phyloP scores from a whole-genome alignment of 352 stramenopile species.

The Phytophthora aleatoria region DNA sequence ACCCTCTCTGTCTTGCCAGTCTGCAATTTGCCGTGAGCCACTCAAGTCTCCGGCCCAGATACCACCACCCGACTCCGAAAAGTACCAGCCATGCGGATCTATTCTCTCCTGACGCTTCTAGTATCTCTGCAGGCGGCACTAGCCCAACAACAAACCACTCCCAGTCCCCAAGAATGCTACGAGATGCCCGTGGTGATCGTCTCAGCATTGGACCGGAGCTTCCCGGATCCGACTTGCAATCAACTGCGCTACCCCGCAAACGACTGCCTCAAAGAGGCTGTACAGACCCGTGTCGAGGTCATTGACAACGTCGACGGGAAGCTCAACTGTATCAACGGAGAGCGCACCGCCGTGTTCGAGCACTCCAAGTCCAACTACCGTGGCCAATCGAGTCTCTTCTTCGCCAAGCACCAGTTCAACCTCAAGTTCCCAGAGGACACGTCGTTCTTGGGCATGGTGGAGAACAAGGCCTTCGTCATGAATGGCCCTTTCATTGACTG shows the following conservation, averaged over 20 bases:
- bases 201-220: slow-evolving; percentile 52
- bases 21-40: slow-evolving; percentile 22
- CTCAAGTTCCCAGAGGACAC: slow-evolving; percentile 58
- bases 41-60: slow-evolving; percentile 19
- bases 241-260: slow-evolving; percentile 66
- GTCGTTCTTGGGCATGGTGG: slow-evolving; percentile 61
- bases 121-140: slow-evolving; percentile 18
- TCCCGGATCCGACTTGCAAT: slow-evolving; percentile 77
- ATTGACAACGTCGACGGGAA: slow-evolving; percentile 60
- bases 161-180: slow-evolving; percentile 52
- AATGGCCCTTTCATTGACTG: slow-evolving; percentile 80
- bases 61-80: slow-evolving; percentile 12
- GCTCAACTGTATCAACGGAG: slow-evolving; percentile 63
- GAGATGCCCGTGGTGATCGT: slow-evolving; percentile 74
- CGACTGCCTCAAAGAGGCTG: slow-evolving; percentile 67
- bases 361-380: slow-evolving; percentile 72
- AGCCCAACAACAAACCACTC: slow-evolving; percentile 15
- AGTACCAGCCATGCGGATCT: slow-evolving; percentile 22
- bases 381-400: slow-evolving; percentile 77
- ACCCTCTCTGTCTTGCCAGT: slow-evolving; percentile 1
- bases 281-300: slow-evolving; percentile 60
- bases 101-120: slow-evolving; percentile 25
- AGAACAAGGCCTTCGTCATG: slow-evolving; percentile 73
- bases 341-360: slow-evolving; percentile 45
- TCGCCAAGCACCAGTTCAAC: slow-evolving; percentile 79